Base-by-base conservation (phyloP, 257 asterid genomes). In the Catharanthus roseus region DNA sequence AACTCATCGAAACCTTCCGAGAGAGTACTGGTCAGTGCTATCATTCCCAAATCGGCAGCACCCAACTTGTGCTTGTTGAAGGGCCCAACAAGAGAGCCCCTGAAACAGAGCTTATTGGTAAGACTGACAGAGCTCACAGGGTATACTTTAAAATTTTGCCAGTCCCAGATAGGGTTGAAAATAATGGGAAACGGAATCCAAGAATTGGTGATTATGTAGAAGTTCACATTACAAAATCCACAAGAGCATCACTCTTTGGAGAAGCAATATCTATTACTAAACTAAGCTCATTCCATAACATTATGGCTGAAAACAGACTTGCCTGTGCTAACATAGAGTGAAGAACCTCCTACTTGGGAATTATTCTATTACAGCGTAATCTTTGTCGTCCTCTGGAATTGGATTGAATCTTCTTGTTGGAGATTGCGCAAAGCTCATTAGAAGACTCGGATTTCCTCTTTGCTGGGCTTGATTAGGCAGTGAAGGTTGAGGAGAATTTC, bases 71-170 rank as follows among this genome's bases (percentile, higher is more conserved):
- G 49, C 73, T 93, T 75, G 96, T 93, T 38, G 99, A 93, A 84
- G 99, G 99, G 34, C 96, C 96, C 75, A 93, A 91, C 79, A 93
- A 80, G 86, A 84, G 97, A 85, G 97, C 96, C 36, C 93, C 97
- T 0, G 88, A 88, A 28, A 88, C 90, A 9, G 96, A 93, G 87
- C 91, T 93, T 41, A 89, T 89, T 38, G 99, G 99, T 63, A 93
- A 88, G 84, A 93, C 95, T 18, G 97, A 93, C 53, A 81, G 97
- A 80, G 96, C 96, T 76, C 99, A 93, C 80, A 85, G 97, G 79
- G 97, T 93, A 56, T 82, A 83, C 28, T 90, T 92, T 71, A 42
- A 77, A 49, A 84, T 75, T 69, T 71, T 83, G 72, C 86, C 87
- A 19, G 67, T 92, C 74, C 88, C 86, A 5, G 93, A 88, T 77